A percentile compares a stretch with the other conserved stretches of the same genome.
These are phyloP conservation scores for Stachybotrys elegans DNA, from an alignment of 2,329 filamentous ascomycete species.

Conservation along the genomic window DNA sequence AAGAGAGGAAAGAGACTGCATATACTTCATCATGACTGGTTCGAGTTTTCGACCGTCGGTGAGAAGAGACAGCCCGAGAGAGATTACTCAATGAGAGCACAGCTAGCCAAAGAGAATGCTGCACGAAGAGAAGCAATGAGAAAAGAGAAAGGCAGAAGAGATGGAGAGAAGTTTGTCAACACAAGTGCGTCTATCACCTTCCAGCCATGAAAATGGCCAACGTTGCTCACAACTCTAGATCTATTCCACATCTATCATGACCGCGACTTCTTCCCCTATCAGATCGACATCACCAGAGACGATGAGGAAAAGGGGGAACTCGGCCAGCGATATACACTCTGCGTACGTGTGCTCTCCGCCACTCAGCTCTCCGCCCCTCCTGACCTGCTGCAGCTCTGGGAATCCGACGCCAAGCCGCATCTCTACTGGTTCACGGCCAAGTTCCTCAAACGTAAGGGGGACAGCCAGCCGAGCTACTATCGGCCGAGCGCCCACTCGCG, in stretches of 20 bases:
- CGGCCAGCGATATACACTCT: conserved; percentile 55
- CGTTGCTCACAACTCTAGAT: conserved; percentile 37
- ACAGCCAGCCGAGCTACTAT: conserved; percentile 28
- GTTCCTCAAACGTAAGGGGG: conserved; percentile 36
- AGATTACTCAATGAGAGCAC: conserved; percentile 37
- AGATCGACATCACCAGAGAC: conserved; percentile 55
- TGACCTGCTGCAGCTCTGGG: conserved; percentile 52
- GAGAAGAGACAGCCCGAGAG: conserved; percentile 24
- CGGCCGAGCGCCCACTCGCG: conserved; percentile 33
- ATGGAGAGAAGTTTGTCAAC: conserved; percentile 40
- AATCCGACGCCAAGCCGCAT: conserved; percentile 54
- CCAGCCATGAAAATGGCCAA: conserved; percentile 2
- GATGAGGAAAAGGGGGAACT: conserved; percentile 34
- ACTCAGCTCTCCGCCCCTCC: not conserved
- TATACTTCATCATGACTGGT: conserved; percentile 48
- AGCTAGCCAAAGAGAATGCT: conserved; percentile 23
- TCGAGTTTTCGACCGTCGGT: conserved; percentile 37
- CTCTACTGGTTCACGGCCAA: conserved; percentile 58
- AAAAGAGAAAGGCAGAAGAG: conserved; percentile 31
- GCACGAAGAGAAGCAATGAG: conserved; percentile 25
- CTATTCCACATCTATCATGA: conserved; percentile 64
- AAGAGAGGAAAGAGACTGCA: conserved; percentile 27
- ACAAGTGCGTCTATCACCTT: conserved; percentile 34
- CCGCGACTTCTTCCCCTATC: conserved; percentile 55
- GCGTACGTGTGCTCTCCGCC: conserved; percentile 37